phyloP scores from a whole-genome alignment of 257 asterid species.

The Capsicum chinense region DNA sequence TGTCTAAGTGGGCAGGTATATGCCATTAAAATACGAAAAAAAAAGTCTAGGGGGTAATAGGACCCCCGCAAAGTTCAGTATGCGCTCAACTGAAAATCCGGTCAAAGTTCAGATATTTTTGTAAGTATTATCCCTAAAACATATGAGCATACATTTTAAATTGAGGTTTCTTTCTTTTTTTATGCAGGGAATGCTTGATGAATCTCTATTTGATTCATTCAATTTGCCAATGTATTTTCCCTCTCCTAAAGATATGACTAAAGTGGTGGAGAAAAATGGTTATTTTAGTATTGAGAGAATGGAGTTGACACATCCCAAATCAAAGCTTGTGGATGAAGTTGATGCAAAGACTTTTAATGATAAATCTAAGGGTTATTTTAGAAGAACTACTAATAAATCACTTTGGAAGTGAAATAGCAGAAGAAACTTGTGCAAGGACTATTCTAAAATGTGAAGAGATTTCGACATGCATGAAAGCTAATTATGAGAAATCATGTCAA shows the following conservation, averaged over 20 bases:
- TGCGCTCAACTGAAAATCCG: no score
- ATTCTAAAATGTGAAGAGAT: conserved; percentile 28
- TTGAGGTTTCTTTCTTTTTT: no score
- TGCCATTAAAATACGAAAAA: no score
- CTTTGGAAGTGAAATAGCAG: conserved; percentile 31
- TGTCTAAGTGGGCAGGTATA: no score
- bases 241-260: conserved; percentile 46
- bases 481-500: conserved; percentile 1
- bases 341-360: not conserved
- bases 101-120: no score
- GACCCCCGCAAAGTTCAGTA: no score
- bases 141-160: no score
- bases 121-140: no score
- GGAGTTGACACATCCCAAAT: conserved; percentile 33
- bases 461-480: not conserved
- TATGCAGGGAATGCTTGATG: conserved; percentile 42
- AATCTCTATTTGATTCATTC: conserved; percentile 51
- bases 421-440: conserved; percentile 32
- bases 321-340: not conserved
- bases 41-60: no score
- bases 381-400: conserved; percentile 33
- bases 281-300: conserved; percentile 48
- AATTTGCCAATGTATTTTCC: conserved; percentile 53
- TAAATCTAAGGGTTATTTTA: conserved; percentile 32
- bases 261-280: conserved; percentile 36